Evolutionary conservation across 192 early-diverging fungal species (phyloP), one percentile per base, ranked within the genome.

Genomic region (Diversispora epigaea): DNA sequence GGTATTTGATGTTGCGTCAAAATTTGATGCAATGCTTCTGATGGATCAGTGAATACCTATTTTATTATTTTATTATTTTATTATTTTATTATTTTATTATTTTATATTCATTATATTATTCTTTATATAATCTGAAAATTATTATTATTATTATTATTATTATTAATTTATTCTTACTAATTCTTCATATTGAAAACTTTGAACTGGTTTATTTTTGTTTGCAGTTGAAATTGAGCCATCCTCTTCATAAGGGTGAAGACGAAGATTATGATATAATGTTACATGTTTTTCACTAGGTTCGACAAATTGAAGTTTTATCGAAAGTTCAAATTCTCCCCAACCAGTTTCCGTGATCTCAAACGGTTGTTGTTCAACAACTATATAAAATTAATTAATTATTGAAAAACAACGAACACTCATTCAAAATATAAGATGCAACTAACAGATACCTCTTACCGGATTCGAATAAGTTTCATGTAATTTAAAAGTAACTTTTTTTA

Each of bases 291-390:
- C 93, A 67, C 92, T 93, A 46, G 90, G 83, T 12, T 82, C 77
- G 17, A 88, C 85, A 77, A 98, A 95, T 73, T 90, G 90, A 44
- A 99, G 88, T 78, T 95, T 96, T 71, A 98, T 98, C 32, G 90
- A 84, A 64, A 99, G 94, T 68, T 98, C 96, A 81, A 99, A 99
- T 83, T 99, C 95, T 76, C 98, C 98, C 98, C 98, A 99, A 44
- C 98, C 98, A 14, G 98, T 95, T 80, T 99, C 98, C 41, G 88
- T 84, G 39, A 98, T 90, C 80, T 96, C 94, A 75, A 93, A 98
- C 7, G 96, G 96, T 50, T 90, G 91, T 44, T 91, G 82, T 69
- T 95, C 94, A 19, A 94, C 79, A 25, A 85, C 89, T 93, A 77
- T 17, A 46, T 17, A 75, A 22, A 77, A 55, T 21, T 19, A 44